phyloP scores from a whole-genome alignment of 2,329 filamentous ascomycete genomes.

The Aspergillus sp. region DNA sequence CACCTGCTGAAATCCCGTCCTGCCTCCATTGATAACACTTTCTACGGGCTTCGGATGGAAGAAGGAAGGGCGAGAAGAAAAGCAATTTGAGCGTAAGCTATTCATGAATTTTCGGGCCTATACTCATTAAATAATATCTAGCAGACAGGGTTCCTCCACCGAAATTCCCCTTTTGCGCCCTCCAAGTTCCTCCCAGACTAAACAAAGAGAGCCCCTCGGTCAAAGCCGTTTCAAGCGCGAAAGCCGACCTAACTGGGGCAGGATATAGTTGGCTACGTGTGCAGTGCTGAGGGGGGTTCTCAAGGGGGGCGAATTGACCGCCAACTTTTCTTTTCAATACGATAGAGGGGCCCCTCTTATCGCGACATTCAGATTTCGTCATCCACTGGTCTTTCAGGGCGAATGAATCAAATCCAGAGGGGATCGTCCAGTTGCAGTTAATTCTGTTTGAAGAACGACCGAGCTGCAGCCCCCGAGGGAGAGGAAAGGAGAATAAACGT shows the following conservation, averaged over 20 bases:
- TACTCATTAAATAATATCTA: not conserved
- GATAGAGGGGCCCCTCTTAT: slow-evolving; percentile 4
- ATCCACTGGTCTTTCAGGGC: not conserved
- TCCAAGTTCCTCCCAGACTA: not conserved
- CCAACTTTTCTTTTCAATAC: slow-evolving; percentile 9
- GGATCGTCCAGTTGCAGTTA: not conserved
- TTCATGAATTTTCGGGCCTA: not conserved
- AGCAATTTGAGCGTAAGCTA: not conserved
- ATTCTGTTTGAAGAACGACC: not conserved
- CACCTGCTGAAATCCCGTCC: slow-evolving; percentile 36
- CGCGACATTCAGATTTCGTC: not conserved
- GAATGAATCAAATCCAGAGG: not conserved
- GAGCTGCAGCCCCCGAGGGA: not conserved
- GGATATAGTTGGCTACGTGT: slow-evolving; percentile 32
- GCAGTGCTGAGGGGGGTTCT: slow-evolving; percentile 30
- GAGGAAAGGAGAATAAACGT: not conserved
- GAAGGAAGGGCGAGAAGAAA: not conserved
- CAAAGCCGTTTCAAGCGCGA: slow-evolving; percentile 16
- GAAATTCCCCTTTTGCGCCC: not conserved
- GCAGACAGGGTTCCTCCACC: not conserved
- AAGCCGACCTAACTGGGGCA: slow-evolving; percentile 22
- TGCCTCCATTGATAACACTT: slow-evolving; percentile 25
- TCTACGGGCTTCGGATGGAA: not conserved
- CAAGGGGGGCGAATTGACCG: slow-evolving; percentile 13
- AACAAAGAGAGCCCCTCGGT: slow-evolving; percentile 3